Conservation (phyloP, 2,329 filamentous ascomycete genomes). For the Aureobasidium sp. region DNA sequence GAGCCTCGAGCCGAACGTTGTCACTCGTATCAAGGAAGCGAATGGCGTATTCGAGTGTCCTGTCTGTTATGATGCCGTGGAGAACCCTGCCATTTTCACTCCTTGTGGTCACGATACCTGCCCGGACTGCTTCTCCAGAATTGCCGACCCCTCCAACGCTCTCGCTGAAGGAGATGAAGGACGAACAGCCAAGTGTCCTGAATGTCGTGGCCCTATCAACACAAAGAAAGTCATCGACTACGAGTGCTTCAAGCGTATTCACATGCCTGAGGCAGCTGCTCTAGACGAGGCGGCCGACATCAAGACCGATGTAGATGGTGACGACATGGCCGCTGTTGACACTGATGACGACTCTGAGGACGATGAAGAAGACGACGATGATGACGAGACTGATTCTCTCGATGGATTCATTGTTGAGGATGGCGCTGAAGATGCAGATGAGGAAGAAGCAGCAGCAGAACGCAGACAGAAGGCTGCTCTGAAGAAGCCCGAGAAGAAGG, state of each 20-base stretch:
- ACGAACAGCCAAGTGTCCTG: constrained; percentile 58
- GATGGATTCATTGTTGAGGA: constrained; percentile 49
- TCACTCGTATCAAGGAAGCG: constrained; percentile 57
- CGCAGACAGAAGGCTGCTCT: constrained; percentile 14
- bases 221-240: constrained; percentile 66
- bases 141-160: constrained; percentile 55
- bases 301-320: constrained; percentile 23
- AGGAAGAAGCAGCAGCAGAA: constrained; percentile 5
- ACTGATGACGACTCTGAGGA: constrained; percentile 35
- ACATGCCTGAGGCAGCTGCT: constrained; percentile 51
- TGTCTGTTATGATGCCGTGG: constrained; percentile 69
- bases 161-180: constrained; percentile 56
- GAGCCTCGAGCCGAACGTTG: constrained; percentile 51
- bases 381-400: constrained; percentile 34
- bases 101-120: constrained; percentile 81
- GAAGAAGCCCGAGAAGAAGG: constrained; percentile 15
- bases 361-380: constrained; percentile 32
- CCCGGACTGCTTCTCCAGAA: constrained; percentile 64
- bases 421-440: constrained; percentile 31
- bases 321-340: constrained; percentile 29
- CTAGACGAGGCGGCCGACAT: constrained; percentile 12
- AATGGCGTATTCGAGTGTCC: constrained; percentile 66
- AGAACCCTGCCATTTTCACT: constrained; percentile 69
- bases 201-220: constrained; percentile 63
- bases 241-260: constrained; percentile 63